Conservation (phyloP, 495 filamentous ascomycete species). For the Neurospora intermedia region DNA sequence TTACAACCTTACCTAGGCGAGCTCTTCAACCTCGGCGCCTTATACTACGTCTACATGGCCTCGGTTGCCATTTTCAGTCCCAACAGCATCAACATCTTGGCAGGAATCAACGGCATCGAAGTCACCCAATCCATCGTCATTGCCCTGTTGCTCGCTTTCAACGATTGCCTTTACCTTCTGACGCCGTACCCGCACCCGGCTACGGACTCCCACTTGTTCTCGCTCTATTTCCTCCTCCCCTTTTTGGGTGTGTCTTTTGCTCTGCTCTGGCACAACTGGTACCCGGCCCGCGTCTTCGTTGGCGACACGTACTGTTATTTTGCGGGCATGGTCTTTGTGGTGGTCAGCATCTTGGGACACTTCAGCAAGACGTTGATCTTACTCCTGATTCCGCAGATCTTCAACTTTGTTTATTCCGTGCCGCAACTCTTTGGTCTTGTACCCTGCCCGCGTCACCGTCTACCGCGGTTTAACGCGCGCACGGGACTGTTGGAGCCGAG, state of each 20-base stretch:
- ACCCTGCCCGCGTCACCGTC: constrained; percentile 82
- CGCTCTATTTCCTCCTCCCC: constrained; percentile 84
- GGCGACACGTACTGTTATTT: constrained; percentile 99
- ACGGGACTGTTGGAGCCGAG: constrained; percentile 79
- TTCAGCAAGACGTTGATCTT: constrained; percentile 95
- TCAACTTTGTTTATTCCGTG: constrained; percentile 89
- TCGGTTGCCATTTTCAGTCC: constrained; percentile 89
- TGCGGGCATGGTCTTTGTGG: constrained; percentile 96
- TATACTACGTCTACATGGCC: constrained; percentile 97
- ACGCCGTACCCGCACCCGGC: constrained; percentile 81
- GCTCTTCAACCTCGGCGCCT: constrained; percentile 72
- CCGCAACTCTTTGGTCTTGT: constrained; percentile 85
- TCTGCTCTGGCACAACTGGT: constrained; percentile 88
- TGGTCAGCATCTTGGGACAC: constrained; percentile 91
- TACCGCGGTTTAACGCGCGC: constrained; percentile 76
- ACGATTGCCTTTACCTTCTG: constrained; percentile 72
- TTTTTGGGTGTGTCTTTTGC: constrained; percentile 88
- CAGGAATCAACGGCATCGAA: constrained; percentile 95
- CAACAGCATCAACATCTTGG: constrained; percentile 97
- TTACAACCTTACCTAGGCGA: constrained; percentile 73
- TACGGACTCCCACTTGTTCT: constrained; percentile 91
- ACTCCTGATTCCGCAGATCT: constrained; percentile 84
- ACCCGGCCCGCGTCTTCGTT: constrained; percentile 88
- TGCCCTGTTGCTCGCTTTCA: constrained; percentile 68
- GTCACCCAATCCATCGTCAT: constrained; percentile 90